Percentiles rank a stretch among this genome's conserved stretches.
phyloP scores from a whole-genome alignment of 1,139 yeast genomes.

The Zygotorulaspora mrakii region DNA sequence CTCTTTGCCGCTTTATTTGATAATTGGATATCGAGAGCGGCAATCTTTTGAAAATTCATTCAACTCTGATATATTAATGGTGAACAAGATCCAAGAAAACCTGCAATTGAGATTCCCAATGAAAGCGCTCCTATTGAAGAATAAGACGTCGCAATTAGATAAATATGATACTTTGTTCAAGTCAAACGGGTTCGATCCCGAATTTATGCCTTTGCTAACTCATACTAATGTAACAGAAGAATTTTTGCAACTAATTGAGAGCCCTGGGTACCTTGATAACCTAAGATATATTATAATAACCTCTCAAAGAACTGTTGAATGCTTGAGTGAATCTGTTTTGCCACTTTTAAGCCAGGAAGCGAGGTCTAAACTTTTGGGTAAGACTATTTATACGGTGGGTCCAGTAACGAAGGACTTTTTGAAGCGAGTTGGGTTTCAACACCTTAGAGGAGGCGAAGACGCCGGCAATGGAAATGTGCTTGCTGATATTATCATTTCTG shows the following conservation, averaged over 20 bases:
- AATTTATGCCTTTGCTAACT: conserved; percentile 64
- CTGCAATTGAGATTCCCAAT: too few species aligned
- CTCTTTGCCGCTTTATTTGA: background rate
- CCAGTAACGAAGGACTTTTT: conserved; percentile 79
- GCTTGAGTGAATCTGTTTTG: conserved; percentile 49
- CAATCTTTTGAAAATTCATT: too few species aligned
- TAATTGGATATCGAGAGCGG: background rate
- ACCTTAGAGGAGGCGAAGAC: conserved; percentile 65
- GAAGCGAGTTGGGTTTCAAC: conserved; percentile 55
- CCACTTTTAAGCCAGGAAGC: conserved; percentile 20
- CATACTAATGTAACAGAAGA: conserved; percentile 52
- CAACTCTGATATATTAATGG: too few species aligned
- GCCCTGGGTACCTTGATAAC: conserved; percentile 41
- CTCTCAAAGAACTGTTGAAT: conserved; percentile 89
- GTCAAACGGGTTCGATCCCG: conserved; percentile 40
- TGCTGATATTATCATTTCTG: conserved; percentile 58
- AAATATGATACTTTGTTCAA: conserved; percentile 50
- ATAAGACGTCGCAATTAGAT: conserved; percentile 62
- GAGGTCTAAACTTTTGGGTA: conserved; percentile 38
- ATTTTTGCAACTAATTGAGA: conserved; percentile 43
- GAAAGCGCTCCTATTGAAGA: conserved; percentile 51
- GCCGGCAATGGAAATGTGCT: conserved; percentile 81
- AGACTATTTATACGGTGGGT: conserved; percentile 81
- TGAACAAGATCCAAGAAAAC: too few species aligned
- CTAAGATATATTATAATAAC: conserved; percentile 68